Base-by-base conservation (phyloP, 2,329 filamentous ascomycete genomes). In the Arachnomyces sp. region DNA sequence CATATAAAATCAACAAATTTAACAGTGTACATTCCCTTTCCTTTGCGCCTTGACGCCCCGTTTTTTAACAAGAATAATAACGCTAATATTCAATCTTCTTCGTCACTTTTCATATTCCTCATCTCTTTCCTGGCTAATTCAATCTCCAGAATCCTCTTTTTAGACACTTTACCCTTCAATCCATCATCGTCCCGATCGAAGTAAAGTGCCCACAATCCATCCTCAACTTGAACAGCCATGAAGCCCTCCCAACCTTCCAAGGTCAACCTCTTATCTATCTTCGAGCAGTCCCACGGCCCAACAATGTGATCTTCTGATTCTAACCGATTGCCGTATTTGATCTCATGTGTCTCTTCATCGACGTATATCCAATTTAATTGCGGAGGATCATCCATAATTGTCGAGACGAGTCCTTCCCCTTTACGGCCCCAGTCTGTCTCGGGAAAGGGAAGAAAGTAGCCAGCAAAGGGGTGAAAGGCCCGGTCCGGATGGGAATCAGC, bases 271-370 rank as follows among this genome's bases (percentile, higher is more conserved):
- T 44, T 36, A 31, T 54, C 52, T 28, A 51, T 43, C 29, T 49
- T 42, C 12, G 73, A 84, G 78, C 83, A 88, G 52, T 84, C 80
- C 80, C 82, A 90, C 9, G 80, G 78, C 14, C 84, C 85, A 36
- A 86, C 74, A 47, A 79, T 68, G 57, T 89, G 81, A 13, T 67
- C 72, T 18, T 79, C 66, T 13, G 80, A 83, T 35, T 82, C 78
- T 37, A 76, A 79, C 25, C 82, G 75, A 12, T 77, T 76, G 6
- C 74, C 73, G 51, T 78, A 76, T 44, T 68, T 71, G 7, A 78
- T 53, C 53, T 76, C 69, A 33, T 70, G 65, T 1, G 74, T 78
- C 8, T 69, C 57, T 38, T 66, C 68, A 51, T 80, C 74, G 28
- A 75, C 66, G 53, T 76, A 80, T 7, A 80, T 67, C 77, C 77